phyloP scores from a whole-genome alignment of 2,329 filamentous ascomycete species.

The Cladosporium sp. region DNA sequence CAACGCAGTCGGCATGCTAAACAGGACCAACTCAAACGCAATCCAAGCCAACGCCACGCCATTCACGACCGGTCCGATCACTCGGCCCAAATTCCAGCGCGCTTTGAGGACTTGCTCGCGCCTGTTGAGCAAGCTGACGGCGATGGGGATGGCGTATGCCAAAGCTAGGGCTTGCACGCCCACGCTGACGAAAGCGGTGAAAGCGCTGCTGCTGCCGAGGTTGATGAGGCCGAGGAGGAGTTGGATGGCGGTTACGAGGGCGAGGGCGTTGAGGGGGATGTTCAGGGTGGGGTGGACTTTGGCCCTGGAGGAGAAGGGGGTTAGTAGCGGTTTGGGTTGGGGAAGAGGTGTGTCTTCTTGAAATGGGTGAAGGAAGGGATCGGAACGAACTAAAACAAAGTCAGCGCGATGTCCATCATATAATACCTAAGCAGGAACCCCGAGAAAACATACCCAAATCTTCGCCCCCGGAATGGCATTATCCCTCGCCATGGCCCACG shows the following conservation, averaged over 20 bases:
- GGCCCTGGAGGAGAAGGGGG: constrained; percentile 1
- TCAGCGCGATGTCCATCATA: neutral
- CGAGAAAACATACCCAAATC: constrained; percentile 27
- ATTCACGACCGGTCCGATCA: constrained; percentile 21
- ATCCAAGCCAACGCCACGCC: constrained; percentile 27
- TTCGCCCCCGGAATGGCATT: constrained; percentile 40
- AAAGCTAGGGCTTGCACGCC: constrained; percentile 55
- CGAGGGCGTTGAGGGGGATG: constrained; percentile 40
- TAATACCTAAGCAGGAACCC: neutral
- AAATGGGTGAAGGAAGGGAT: too few relatives aligned
- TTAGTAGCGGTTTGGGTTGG: too few relatives aligned
- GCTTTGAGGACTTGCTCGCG: constrained; percentile 25
- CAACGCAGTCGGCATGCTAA: constrained; percentile 50
- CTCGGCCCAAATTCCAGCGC: constrained; percentile 18
- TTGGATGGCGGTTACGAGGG: constrained; percentile 43
- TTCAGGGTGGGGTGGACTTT: constrained; percentile 33
- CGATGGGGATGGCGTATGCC: constrained; percentile 54
- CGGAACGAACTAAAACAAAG: neutral
- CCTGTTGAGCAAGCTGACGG: constrained; percentile 45
- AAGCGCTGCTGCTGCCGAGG: constrained; percentile 44
- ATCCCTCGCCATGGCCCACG: constrained; percentile 46
- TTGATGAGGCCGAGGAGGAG: constrained; percentile 50
- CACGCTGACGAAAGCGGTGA: constrained; percentile 50
- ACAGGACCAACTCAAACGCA: constrained; percentile 36
- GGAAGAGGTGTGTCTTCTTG: too few relatives aligned